These are phyloP conservation scores for Aspergillus texensis DNA, from an alignment of 2,329 filamentous ascomycete genomes.

Conservation along the genomic window DNA sequence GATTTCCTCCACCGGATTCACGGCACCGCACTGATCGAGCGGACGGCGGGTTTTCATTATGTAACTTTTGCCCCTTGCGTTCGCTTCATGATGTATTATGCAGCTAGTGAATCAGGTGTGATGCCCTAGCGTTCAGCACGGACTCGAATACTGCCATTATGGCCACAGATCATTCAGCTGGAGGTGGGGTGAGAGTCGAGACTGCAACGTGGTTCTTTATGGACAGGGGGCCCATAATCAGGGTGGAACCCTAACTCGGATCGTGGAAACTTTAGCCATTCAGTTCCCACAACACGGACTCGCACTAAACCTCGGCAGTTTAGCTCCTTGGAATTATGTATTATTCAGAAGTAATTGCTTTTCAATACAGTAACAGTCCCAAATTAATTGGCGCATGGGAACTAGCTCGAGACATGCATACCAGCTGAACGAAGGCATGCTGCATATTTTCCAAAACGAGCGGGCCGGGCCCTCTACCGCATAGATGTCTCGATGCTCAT, in stretches of 20 bases:
- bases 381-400: neutral
- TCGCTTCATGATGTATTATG: neutral
- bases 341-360: no score
- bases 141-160: neutral
- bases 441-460: neutral
- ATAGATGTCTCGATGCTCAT: no score
- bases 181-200: no score
- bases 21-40: neutral
- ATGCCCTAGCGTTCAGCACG: neutral
- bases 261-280: neutral
- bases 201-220: neutral
- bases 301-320: no score
- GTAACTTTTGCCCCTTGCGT: neutral
- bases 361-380: no score
- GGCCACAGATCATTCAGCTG: neutral
- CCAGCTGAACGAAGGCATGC: neutral
- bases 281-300: no score
- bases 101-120: neutral
- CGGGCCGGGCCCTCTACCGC: no score
- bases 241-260: neutral
- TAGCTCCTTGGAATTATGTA: no score
- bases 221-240: no score
- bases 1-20: neutral
- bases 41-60: neutral
- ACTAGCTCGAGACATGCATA: neutral